Evolutionary conservation across 2,329 filamentous ascomycete genomes (phyloP).

Genomic region (Exserohilum rostratum): DNA sequence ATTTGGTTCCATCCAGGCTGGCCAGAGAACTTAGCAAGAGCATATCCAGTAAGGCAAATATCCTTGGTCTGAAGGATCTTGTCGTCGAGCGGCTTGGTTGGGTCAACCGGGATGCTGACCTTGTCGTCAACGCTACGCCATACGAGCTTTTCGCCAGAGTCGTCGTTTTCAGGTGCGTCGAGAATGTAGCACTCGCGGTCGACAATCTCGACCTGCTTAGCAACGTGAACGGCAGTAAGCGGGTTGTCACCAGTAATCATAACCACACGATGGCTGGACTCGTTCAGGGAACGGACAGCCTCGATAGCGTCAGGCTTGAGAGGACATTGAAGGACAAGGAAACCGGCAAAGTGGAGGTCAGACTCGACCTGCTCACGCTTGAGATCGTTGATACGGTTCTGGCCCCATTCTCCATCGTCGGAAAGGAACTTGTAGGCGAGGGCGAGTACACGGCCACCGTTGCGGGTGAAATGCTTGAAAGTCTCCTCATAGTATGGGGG

Average conservation of each 20-base stretch:
- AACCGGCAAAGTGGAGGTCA: conserved; percentile 86
- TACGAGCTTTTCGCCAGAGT: conserved; percentile 78
- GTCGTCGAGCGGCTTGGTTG: conserved; percentile 77
- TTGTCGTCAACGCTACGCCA: conserved; percentile 97
- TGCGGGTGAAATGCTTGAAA: conserved; percentile 96
- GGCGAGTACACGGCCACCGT: conserved; percentile 90
- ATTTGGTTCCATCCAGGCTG: conserved; percentile 78
- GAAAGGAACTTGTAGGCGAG: conserved; percentile 93
- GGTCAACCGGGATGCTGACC: conserved; percentile 82
- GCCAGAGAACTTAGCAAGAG: conserved; percentile 84
- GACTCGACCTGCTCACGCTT: conserved; percentile 92
- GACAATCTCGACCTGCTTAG: conserved; percentile 94
- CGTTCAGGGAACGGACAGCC: conserved; percentile 94
- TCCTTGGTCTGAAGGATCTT: conserved; percentile 86
- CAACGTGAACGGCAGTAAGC: conserved; percentile 93
- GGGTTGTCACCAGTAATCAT: conserved; percentile 99
- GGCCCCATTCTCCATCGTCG: conserved; percentile 78
- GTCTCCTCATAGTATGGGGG: conserved; percentile 95
- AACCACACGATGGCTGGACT: conserved; percentile 96
- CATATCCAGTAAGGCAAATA: conserved; percentile 94
- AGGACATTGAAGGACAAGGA: conserved; percentile 92
- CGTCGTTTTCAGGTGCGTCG: conserved; percentile 90
- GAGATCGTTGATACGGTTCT: conserved; percentile 86
- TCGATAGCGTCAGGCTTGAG: conserved; percentile 96
- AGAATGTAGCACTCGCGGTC: conserved; percentile 94